A percentile compares a stretch with the other conserved stretches of the same genome.
Conservation (phyloP, 495 filamentous ascomycete genomes). For the Margaritispora aquatica region DNA sequence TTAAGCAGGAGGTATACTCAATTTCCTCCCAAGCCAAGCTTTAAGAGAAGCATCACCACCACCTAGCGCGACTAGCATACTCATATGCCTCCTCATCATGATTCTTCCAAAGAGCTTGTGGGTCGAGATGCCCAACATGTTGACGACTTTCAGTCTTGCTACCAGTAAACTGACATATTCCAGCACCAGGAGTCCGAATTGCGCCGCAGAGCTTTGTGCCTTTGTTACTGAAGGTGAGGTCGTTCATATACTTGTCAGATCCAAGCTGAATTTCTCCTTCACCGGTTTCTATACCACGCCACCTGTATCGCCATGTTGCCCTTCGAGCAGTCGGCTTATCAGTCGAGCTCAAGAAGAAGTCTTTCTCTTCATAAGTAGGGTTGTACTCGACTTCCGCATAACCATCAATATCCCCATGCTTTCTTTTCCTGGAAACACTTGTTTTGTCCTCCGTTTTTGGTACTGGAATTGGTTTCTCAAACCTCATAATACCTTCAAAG, state of each 20-base stretch:
- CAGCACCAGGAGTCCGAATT: background rate
- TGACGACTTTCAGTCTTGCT: background rate
- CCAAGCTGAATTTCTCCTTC: constrained; percentile 19
- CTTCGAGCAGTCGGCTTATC: constrained; percentile 10
- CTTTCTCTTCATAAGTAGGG: background rate
- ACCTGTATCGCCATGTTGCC: constrained; percentile 16
- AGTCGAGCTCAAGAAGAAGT: constrained; percentile 4
- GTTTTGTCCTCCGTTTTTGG: background rate
- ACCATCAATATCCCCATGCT: constrained; percentile 3
- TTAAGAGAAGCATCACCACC: background rate
- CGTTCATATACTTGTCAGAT: constrained; percentile 10
- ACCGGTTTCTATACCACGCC: constrained; percentile 18
- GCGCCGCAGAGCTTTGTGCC: constrained; percentile 2
- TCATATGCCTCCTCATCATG: constrained; percentile 1
- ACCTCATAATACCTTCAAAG: constrained; percentile 10
- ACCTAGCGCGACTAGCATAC: constrained; percentile 2
- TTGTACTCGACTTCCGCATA: background rate
- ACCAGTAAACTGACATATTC: constrained; percentile 3
- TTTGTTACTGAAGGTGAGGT: constrained; percentile 15
- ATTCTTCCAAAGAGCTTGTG: background rate
- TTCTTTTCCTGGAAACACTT: background rate
- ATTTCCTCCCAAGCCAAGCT: too few relatives aligned
- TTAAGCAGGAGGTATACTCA: too few relatives aligned
- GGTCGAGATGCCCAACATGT: background rate
- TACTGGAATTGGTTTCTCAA: constrained; percentile 7